These are phyloP conservation scores for Pezicula carpinea DNA, from an alignment of 2,329 filamentous ascomycete species.

Conservation along the genomic window DNA sequence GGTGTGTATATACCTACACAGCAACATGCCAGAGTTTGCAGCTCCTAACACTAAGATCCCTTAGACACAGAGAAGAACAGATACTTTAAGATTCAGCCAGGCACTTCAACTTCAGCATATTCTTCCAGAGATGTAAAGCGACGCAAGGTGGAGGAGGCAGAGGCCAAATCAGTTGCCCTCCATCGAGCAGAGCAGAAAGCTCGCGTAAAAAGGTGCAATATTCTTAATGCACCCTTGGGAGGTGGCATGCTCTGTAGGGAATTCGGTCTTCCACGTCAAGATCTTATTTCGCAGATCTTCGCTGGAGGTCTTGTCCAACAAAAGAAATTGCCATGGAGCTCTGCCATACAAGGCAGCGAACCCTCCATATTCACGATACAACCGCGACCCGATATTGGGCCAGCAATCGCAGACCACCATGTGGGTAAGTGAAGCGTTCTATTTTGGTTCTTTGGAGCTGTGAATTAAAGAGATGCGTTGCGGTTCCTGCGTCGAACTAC, in stretches of 20 bases:
- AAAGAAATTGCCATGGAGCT: background rate
- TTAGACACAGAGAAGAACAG: constrained; percentile 53
- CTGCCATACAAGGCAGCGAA: background rate
- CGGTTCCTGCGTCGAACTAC: background rate
- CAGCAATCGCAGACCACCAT: background rate
- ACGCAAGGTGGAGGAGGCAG: constrained; percentile 40
- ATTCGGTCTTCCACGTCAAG: too few species aligned
- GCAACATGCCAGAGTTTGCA: background rate
- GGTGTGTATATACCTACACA: constrained; percentile 30
- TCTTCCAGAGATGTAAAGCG: constrained; percentile 55
- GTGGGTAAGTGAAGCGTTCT: background rate
- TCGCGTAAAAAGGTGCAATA: constrained; percentile 15
- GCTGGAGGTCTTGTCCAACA: constrained; percentile 11
- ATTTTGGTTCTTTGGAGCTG: background rate
- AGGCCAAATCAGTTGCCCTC: constrained; percentile 1
- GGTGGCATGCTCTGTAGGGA: constrained; percentile 14
- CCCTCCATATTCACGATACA: constrained; percentile 12
- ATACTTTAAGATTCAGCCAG: constrained; percentile 62
- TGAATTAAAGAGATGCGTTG: background rate
- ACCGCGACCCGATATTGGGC: background rate
- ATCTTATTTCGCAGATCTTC: constrained; percentile 4
- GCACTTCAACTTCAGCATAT: constrained; percentile 44
- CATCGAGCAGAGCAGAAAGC: constrained; percentile 9
- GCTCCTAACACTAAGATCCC: constrained; percentile 3
- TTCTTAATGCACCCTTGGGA: constrained; percentile 13